Conservation (phyloP, 805 yeast species). For the Metschnikowia cerradonensis region DNA sequence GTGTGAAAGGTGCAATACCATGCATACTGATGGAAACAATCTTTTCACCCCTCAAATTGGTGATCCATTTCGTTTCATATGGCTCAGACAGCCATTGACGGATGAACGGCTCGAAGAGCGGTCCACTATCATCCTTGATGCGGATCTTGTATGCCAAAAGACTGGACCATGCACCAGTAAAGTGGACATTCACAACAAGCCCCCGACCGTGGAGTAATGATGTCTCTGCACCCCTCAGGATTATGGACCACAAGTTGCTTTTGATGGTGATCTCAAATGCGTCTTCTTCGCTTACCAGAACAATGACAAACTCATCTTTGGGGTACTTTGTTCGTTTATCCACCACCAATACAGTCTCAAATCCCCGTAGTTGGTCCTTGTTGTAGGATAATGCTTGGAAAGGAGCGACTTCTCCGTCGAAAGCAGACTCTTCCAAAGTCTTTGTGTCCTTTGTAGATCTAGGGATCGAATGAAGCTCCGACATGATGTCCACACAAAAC, state of each 20-base stretch:
- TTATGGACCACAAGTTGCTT: slow-evolving; percentile 32
- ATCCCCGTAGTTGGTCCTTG: slow-evolving; percentile 35
- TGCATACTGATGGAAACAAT: slow-evolving; percentile 40
- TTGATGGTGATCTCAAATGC: slow-evolving; percentile 23
- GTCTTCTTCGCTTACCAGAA: slow-evolving; percentile 28
- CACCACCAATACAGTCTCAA: slow-evolving; percentile 46
- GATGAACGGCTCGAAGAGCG: slow-evolving; percentile 54
- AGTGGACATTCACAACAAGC: slow-evolving; percentile 43
- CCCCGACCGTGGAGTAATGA: slow-evolving; percentile 43
- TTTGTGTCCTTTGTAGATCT: slow-evolving; percentile 37
- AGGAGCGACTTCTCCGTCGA: slow-evolving; percentile 47
- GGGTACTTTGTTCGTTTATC: slow-evolving; percentile 26
- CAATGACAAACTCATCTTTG: slow-evolving; percentile 29
- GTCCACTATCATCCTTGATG: slow-evolving; percentile 16
- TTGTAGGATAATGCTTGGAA: slow-evolving; percentile 46
- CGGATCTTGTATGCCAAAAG: slow-evolving; percentile 48
- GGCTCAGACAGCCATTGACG: slow-evolving; percentile 65
- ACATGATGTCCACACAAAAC: slow-evolving; percentile 10
- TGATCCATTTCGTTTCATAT: slow-evolving; percentile 76
- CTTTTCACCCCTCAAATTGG: slow-evolving; percentile 42
- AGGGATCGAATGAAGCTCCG: slow-evolving; percentile 38
- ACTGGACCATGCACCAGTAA: slow-evolving; percentile 60
- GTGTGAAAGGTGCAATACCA: slow-evolving; percentile 68
- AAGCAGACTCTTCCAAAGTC: slow-evolving; percentile 49
- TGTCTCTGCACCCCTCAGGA: slow-evolving; percentile 36